A percentile compares a stretch with the other conserved stretches of the same genome.
Conservation (phyloP, 2,329 filamentous ascomycete species). For the Chaetomium globosum region DNA sequence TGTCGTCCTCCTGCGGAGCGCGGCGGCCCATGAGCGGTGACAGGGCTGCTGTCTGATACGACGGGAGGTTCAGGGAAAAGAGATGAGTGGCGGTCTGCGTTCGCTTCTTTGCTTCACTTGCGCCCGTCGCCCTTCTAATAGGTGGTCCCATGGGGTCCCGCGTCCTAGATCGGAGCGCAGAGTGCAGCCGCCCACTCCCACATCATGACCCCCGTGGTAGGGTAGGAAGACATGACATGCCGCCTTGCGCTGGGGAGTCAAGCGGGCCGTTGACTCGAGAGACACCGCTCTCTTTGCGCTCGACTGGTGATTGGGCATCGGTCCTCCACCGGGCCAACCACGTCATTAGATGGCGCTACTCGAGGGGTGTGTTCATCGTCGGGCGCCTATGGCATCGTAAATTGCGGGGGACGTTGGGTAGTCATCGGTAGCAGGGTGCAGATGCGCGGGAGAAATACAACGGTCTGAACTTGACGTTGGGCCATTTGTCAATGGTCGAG, state of each 20-base stretch:
- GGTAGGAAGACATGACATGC: conserved; percentile 31
- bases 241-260: conserved; percentile 16
- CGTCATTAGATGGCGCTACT: conserved; percentile 17
- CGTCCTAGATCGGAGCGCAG: conserved; percentile 28
- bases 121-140: conserved; percentile 4
- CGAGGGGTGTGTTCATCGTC: conserved; percentile 34
- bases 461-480: conserved; percentile 26
- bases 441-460: conserved; percentile 27
- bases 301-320: conserved; percentile 31
- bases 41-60: conserved; percentile 3
- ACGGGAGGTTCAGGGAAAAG: neutral
- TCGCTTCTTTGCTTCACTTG: conserved; percentile 10
- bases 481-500: conserved; percentile 33
- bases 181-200: neutral
- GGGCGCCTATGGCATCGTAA: conserved; percentile 33
- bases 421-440: conserved; percentile 30
- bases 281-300: conserved; percentile 33
- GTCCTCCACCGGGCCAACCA: conserved; percentile 22
- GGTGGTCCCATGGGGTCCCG: conserved; percentile 1
- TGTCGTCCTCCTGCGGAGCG: neutral
- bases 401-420: conserved; percentile 37
- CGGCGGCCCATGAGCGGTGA: neutral
- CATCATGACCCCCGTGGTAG: conserved; percentile 21
- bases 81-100: conserved; percentile 15
- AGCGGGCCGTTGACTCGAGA: conserved; percentile 16